phyloP scores from a whole-genome alignment of 306 rosid genomes.

The Rosa persica region DNA sequence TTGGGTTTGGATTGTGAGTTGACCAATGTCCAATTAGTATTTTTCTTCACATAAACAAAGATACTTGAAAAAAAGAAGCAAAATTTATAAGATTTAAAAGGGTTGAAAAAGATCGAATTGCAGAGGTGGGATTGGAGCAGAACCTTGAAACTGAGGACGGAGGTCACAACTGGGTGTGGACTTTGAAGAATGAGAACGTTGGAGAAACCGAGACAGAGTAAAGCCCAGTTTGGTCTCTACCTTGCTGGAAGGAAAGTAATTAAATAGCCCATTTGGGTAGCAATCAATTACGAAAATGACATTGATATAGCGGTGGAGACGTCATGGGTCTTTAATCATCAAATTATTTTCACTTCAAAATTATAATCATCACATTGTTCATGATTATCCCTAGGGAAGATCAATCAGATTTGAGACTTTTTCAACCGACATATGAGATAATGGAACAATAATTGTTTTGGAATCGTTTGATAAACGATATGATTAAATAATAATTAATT shows the following conservation, averaged over 20 bases:
- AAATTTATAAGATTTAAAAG: not conserved
- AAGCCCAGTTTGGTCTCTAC: not conserved
- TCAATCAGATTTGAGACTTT: too few relatives aligned
- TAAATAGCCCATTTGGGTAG: not conserved
- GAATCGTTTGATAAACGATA: too few relatives aligned
- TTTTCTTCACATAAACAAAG: not conserved
- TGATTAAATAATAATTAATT: too few relatives aligned
- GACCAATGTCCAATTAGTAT: not conserved
- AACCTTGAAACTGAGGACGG: conserved; percentile 40
- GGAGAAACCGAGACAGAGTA: not conserved
- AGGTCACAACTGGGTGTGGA: not conserved
- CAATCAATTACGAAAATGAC: conserved; percentile 19
- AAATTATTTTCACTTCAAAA: too few relatives aligned
- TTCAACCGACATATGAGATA: too few relatives aligned
- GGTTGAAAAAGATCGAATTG: not conserved
- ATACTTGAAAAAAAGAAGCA: not conserved
- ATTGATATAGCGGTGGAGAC: not conserved
- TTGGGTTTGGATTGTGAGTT: not conserved
- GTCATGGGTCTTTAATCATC: not conserved
- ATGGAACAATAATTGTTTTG: too few relatives aligned
- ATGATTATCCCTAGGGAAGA: too few relatives aligned
- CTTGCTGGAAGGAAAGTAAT: not conserved
- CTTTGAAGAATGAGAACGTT: not conserved
- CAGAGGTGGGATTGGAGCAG: conserved; percentile 3
- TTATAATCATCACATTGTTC: too few relatives aligned